A percentile compares a stretch with the other conserved stretches of the same genome.
Evolutionary conservation across 495 filamentous ascomycete genomes (phyloP).

Genomic region (Daldinia loculata): DNA sequence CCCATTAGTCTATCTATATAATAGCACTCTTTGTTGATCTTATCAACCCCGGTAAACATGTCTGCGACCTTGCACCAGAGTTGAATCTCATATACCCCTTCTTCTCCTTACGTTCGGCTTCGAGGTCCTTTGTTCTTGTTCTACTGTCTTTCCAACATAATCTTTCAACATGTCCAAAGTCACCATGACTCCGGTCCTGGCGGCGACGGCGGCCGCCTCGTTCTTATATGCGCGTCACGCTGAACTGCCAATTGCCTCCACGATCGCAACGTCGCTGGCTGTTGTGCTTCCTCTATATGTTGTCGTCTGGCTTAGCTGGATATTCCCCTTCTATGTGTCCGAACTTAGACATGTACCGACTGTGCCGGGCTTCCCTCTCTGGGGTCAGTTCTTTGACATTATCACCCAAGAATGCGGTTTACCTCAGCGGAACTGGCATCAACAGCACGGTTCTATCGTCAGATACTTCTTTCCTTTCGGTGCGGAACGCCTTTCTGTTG

Average conservation of each 20-base stretch:
- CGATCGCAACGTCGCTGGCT: conserved; percentile 20
- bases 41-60: conserved; percentile 7
- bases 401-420: conserved; percentile 52
- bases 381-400: conserved; percentile 54
- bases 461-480: conserved; percentile 59
- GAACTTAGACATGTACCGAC: conserved; percentile 56
- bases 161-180: conserved; percentile 38
- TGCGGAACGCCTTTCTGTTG: conserved; percentile 54
- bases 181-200: conserved; percentile 29
- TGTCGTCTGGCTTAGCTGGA: conserved; percentile 48
- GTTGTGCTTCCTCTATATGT: conserved; percentile 36
- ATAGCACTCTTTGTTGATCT: conserved; percentile 36
- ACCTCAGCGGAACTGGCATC: conserved; percentile 54
- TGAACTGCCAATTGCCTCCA: conserved; percentile 27
- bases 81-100: conserved; percentile 33
- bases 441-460: conserved; percentile 53
- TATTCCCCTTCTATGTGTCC: conserved; percentile 55
- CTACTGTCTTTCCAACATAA: neutral
- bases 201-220: conserved; percentile 34
- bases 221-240: conserved; percentile 38
- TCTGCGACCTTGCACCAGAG: neutral
- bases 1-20: conserved; percentile 30
- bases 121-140: neutral
- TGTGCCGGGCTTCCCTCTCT: conserved; percentile 54
- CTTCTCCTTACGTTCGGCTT: conserved; percentile 3